A percentile compares a stretch with the other conserved stretches of the same genome.
Conservation (phyloP, 108 stramenopile species). For the Epithemia pelagica region DNA sequence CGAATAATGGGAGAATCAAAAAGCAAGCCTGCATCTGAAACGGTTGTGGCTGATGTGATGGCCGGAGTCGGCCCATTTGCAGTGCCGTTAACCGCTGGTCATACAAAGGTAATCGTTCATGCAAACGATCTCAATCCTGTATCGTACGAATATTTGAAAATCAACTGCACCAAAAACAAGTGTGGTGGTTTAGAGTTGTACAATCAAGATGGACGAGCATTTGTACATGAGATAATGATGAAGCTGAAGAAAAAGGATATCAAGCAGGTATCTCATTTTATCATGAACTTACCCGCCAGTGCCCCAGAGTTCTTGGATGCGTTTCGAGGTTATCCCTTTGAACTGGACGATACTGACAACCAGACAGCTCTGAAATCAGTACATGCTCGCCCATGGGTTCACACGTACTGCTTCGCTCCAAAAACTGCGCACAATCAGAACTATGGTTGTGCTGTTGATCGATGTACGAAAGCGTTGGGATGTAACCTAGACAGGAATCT, state of each 20-base stretch:
- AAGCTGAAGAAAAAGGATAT: conserved; percentile 26
- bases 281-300: conserved; percentile 94
- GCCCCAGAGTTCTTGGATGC: conserved; percentile 93
- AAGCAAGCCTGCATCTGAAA: background rate
- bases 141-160: conserved; percentile 67
- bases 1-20: conserved; percentile 26
- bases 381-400: conserved; percentile 41
- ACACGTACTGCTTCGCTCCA: conserved; percentile 77
- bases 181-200: conserved; percentile 52
- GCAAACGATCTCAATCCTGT: conserved; percentile 89
- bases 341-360: background rate
- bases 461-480: conserved; percentile 62
- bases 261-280: conserved; percentile 60
- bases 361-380: background rate
- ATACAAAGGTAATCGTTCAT: conserved; percentile 32
- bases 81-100: conserved; percentile 72
- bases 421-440: conserved; percentile 38
- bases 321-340: conserved; percentile 67
- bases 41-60: conserved; percentile 88
- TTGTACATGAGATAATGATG: conserved; percentile 52
- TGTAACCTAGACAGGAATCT: conserved; percentile 36
- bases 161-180: conserved; percentile 79
- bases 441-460: conserved; percentile 27
- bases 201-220: conserved; percentile 87
- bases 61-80: conserved; percentile 98